A percentile compares a stretch with the other conserved stretches of the same genome.
These are phyloP conservation scores for Ilex aquifolium DNA, from an alignment of 257 asterid species.

Conservation along the genomic window DNA sequence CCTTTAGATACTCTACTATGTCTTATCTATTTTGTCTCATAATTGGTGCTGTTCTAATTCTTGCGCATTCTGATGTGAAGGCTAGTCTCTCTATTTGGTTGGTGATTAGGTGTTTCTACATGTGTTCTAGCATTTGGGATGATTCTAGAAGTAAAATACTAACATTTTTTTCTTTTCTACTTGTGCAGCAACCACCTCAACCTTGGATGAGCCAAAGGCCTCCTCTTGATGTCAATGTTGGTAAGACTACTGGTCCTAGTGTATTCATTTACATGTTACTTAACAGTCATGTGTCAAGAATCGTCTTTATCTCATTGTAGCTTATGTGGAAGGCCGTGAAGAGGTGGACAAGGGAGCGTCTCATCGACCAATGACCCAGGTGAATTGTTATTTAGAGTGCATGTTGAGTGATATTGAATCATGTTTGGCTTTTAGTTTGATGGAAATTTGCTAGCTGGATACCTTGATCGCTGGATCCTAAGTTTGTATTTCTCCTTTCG, in stretches of 20 bases:
- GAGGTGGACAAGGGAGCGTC: slow-evolving; percentile 75
- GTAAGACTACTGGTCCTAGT: slow-evolving; percentile 36
- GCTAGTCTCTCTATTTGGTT: no score
- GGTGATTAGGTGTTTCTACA: no score
- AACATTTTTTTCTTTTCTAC: slow-evolving; percentile 1
- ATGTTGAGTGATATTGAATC: not conserved
- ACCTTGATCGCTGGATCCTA: no score
- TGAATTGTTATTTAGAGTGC: slow-evolving; percentile 14
- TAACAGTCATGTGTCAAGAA: slow-evolving; percentile 7
- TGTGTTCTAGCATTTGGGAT: no score
- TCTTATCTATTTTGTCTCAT: not conserved
- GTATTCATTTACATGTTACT: not conserved
- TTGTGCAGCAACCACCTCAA: slow-evolving; percentile 81
- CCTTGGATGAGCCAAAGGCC: slow-evolving; percentile 84
- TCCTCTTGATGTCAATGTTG: slow-evolving; percentile 88
- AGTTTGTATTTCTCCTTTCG: no score
- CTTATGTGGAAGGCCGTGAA: slow-evolving; percentile 85
- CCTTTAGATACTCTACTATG: not conserved
- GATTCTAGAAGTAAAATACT: no score
- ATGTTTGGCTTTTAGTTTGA: not conserved
- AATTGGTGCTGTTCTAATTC: no score
- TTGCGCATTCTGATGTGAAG: no score
- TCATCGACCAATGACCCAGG: slow-evolving; percentile 82
- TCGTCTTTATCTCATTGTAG: slow-evolving; percentile 30
- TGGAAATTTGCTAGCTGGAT: no score